Conservation (phyloP, 768 basidiomycete species). For the Dentipellis fragilis region DNA sequence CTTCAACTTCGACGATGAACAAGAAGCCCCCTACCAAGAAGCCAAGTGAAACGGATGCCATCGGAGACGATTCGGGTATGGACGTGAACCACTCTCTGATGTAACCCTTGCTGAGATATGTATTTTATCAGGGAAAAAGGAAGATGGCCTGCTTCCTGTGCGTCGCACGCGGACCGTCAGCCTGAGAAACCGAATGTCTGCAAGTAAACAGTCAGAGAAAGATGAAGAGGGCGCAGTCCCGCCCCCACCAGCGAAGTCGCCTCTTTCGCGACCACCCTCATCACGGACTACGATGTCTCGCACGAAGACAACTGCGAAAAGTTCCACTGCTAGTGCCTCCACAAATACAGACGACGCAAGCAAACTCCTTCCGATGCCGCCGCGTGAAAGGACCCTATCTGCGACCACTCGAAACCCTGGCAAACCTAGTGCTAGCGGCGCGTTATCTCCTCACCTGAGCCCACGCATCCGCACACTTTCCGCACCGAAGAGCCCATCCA, state of each 20-base stretch:
- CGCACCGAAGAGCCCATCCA: constrained; percentile 5
- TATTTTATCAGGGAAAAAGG: too few relatives aligned
- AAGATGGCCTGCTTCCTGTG: not conserved
- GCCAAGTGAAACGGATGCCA: too few relatives aligned
- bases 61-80: too few relatives aligned
- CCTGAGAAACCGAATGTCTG: not conserved
- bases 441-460: not conserved
- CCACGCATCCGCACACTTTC: constrained; percentile 11
- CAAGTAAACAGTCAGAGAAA: not conserved
- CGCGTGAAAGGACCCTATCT: not conserved
- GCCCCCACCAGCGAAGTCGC: not conserved
- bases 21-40: too few relatives aligned
- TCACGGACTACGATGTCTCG: not conserved
- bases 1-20: not conserved
- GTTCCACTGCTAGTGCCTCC: not conserved
- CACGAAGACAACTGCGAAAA: not conserved
- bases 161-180: not conserved
- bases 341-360: not conserved
- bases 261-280: not conserved
- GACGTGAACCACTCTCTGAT: too few relatives aligned
- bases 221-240: not conserved
- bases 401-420: not conserved
- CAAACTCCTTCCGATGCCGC: not conserved
- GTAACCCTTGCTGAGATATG: too few relatives aligned
- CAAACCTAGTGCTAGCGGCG: not conserved